Percentiles rank a stretch among this genome's conserved stretches.
These are phyloP conservation scores for Filobasidium wieringae DNA, from an alignment of 768 basidiomycete genomes.

Conservation along the genomic window DNA sequence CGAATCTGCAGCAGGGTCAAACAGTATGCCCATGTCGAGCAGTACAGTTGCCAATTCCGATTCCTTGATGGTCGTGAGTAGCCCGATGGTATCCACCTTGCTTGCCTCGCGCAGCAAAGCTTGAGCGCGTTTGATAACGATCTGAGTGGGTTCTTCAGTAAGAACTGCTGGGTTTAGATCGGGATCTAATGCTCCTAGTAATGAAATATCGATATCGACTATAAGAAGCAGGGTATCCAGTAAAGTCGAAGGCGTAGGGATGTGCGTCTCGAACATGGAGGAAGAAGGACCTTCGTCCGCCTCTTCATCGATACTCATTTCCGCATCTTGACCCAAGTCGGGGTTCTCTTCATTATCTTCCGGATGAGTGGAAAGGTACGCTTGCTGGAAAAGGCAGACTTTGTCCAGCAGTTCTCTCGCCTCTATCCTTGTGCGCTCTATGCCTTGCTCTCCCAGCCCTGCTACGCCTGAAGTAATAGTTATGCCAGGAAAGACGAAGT, in stretches of 20 bases:
- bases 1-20: too few species aligned
- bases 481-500: constrained; percentile 15
- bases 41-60: too few species aligned
- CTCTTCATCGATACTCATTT: background rate
- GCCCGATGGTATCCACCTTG: too few species aligned
- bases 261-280: background rate
- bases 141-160: constrained; percentile 16
- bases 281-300: too few species aligned
- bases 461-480: background rate
- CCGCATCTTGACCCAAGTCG: constrained; percentile 14
- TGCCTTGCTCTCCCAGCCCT: background rate
- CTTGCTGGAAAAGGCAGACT: constrained; percentile 31
- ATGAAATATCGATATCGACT: background rate
- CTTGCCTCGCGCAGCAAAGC: too few species aligned
- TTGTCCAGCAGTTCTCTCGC: constrained; percentile 22
- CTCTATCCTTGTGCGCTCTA: constrained; percentile 20
- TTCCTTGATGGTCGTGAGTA: too few species aligned
- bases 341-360: constrained; percentile 23
- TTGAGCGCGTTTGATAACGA: constrained; percentile 21
- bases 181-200: background rate
- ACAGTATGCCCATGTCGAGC: too few species aligned
- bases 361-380: constrained; percentile 16
- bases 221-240: background rate
- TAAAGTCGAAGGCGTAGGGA: background rate
- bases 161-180: background rate